phyloP scores from a whole-genome alignment of 2,329 filamentous ascomycete genomes.

The Aspergillus sp. region DNA sequence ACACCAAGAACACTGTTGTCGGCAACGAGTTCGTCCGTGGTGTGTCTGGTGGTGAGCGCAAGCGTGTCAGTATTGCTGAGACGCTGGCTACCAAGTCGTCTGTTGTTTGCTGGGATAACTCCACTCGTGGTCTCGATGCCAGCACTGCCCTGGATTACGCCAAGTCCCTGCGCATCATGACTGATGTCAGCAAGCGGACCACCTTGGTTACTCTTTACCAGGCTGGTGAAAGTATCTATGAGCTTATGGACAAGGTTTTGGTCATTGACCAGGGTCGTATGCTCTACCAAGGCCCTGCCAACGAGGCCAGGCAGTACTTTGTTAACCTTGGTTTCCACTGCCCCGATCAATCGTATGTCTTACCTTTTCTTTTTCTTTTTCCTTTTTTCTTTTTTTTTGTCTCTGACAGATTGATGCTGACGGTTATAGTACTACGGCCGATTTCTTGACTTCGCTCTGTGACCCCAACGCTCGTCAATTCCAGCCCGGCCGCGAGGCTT shows the following conservation, averaged over 20 bases:
- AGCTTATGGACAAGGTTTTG: constrained; percentile 73
- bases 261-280: constrained; percentile 67
- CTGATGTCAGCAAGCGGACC: constrained; percentile 65
- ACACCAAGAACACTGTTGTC: constrained; percentile 67
- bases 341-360: constrained; percentile 41
- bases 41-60: constrained; percentile 73
- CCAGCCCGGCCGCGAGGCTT: constrained; percentile 57
- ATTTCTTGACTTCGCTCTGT: constrained; percentile 70
- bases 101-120: constrained; percentile 74
- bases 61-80: constrained; percentile 73
- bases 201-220: constrained; percentile 67
- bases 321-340: constrained; percentile 57
- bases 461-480: constrained; percentile 66
- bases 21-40: constrained; percentile 68
- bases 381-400: not conserved
- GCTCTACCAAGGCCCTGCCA: constrained; percentile 58
- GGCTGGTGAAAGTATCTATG: constrained; percentile 62
- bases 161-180: constrained; percentile 64
- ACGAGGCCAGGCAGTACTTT: constrained; percentile 60
- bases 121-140: constrained; percentile 70
- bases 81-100: constrained; percentile 66
- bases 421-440: constrained; percentile 58
- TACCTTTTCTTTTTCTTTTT: not conserved
- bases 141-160: constrained; percentile 73
- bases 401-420: constrained; percentile 1